A percentile compares a stretch with the other conserved stretches of the same genome.
Conservation (phyloP, 768 basidiomycete species). For the Leccinum subtestaceum region DNA sequence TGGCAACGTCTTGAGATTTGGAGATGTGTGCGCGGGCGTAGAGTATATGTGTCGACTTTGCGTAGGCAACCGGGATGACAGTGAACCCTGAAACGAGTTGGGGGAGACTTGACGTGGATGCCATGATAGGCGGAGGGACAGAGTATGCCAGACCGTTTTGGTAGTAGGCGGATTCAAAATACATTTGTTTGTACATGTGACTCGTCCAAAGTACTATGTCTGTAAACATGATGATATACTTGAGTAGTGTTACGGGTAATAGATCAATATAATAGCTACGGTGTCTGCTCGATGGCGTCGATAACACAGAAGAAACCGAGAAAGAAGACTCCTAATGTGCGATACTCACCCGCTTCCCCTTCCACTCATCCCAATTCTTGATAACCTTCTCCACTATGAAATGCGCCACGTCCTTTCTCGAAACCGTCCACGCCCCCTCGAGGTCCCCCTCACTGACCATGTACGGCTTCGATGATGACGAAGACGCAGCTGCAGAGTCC, state of each 20-base stretch:
- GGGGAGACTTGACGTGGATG: slow-evolving; percentile 20
- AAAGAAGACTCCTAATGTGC: slow-evolving; percentile 41
- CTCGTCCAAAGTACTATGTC: too few species aligned
- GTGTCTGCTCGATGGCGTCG: too few species aligned
- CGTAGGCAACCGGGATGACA: slow-evolving; percentile 40
- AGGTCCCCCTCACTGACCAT: slow-evolving; percentile 43
- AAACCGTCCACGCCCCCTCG: slow-evolving; percentile 45
- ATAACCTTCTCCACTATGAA: slow-evolving; percentile 52
- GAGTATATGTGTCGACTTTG: slow-evolving; percentile 58
- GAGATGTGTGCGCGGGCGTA: slow-evolving; percentile 70
- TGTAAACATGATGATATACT: too few species aligned
- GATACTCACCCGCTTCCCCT: slow-evolving; percentile 48
- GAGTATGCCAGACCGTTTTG: too few species aligned
- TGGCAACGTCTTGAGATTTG: slow-evolving; percentile 34
- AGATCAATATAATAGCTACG: too few species aligned
- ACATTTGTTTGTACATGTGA: background rate
- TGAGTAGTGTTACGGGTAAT: too few species aligned
- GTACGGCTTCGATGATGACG: slow-evolving; percentile 36
- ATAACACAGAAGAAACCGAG: background rate
- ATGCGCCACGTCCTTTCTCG: slow-evolving; percentile 63
- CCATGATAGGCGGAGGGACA: background rate
- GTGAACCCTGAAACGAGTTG: slow-evolving; percentile 32
- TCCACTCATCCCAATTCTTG: slow-evolving; percentile 51
- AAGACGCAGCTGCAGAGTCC: background rate
- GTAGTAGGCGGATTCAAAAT: background rate